Percentiles rank a stretch among this genome's conserved stretches.
Conservation (phyloP, 306 rosid genomes). For the Lotus japonicus region DNA sequence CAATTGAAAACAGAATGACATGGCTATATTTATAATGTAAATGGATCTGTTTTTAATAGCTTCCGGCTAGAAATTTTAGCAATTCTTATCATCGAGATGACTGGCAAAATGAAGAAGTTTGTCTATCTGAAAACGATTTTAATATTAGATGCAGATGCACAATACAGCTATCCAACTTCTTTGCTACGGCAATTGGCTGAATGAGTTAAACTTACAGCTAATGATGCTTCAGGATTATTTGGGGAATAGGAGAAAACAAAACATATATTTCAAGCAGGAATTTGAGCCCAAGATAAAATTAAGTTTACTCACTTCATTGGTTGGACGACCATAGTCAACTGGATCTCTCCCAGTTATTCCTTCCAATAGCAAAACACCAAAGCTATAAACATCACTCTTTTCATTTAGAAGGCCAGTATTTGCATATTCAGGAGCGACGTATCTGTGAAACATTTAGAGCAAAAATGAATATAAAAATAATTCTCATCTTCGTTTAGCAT, state of each 20-base stretch:
- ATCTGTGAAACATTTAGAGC: slow-evolving; percentile 38
- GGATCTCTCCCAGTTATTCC: slow-evolving; percentile 92
- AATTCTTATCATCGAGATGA: too few relatives aligned
- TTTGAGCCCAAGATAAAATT: not conserved
- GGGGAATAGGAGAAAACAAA: not conserved
- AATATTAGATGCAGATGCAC: slow-evolving; percentile 1
- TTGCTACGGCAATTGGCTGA: not conserved
- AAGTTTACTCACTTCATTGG: slow-evolving; percentile 55
- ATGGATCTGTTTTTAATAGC: not conserved
- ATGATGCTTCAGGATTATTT: not conserved
- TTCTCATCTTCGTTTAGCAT: not conserved
- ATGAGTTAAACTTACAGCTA: slow-evolving; percentile 15
- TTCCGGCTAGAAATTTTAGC: too few relatives aligned
- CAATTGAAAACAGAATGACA: not conserved
- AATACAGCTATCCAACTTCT: not conserved
- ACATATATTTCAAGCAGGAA: slow-evolving; percentile 7
- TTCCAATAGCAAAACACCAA: slow-evolving; percentile 80
- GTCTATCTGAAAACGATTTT: not conserved
- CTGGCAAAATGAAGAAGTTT: not conserved
- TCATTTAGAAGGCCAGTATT: slow-evolving; percentile 87
- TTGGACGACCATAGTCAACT: slow-evolving; percentile 80
- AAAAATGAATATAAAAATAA: not conserved
- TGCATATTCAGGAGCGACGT: slow-evolving; percentile 94
- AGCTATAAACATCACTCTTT: slow-evolving; percentile 92
- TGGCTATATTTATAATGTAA: not conserved